A percentile compares a stretch with the other conserved stretches of the same genome.
These are phyloP conservation scores for Oryza longistaminata DNA, from an alignment of 176 grass and related monocot species.

Conservation along the genomic window DNA sequence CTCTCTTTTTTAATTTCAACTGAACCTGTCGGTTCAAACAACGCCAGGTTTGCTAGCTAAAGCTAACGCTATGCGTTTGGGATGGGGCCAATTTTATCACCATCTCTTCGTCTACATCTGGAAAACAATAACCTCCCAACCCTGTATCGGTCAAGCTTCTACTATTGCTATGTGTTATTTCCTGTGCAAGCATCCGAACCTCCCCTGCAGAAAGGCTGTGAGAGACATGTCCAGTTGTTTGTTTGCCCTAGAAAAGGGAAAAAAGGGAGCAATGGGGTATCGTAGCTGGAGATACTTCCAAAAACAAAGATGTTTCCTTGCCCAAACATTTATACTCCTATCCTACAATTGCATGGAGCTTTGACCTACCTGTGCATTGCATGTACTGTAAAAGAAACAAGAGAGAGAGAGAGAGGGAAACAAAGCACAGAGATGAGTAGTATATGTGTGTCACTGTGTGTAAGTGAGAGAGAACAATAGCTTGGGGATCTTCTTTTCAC, in stretches of 20 bases:
- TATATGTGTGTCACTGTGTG: background rate
- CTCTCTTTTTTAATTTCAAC: background rate
- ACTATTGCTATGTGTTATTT: conserved; percentile 12
- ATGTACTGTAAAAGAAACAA: background rate
- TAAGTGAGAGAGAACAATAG: background rate
- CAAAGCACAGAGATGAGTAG: background rate
- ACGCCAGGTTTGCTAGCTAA: background rate
- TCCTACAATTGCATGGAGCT: conserved; percentile 12
- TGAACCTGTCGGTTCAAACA: background rate
- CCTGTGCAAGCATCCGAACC: conserved; percentile 23
- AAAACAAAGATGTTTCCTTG: conserved; percentile 7
- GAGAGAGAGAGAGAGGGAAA: background rate
- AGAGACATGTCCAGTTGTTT: conserved; percentile 23
- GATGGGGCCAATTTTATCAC: background rate
- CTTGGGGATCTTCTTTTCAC: conserved; percentile 34
- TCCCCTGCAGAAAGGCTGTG: conserved; percentile 22
- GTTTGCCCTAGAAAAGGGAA: conserved; percentile 40
- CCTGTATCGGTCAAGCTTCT: conserved; percentile 6
- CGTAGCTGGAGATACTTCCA: conserved; percentile 28
- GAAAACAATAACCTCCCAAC: background rate
- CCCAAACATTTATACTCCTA: background rate
- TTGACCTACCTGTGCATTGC: conserved; percentile 21
- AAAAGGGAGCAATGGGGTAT: background rate
- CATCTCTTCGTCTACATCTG: background rate
- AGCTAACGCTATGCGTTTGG: background rate